Evolutionary conservation across 305 asterid species (phyloP), one percentile per base, ranked within the genome.

Genomic region (Petunia hybrid): DNA sequence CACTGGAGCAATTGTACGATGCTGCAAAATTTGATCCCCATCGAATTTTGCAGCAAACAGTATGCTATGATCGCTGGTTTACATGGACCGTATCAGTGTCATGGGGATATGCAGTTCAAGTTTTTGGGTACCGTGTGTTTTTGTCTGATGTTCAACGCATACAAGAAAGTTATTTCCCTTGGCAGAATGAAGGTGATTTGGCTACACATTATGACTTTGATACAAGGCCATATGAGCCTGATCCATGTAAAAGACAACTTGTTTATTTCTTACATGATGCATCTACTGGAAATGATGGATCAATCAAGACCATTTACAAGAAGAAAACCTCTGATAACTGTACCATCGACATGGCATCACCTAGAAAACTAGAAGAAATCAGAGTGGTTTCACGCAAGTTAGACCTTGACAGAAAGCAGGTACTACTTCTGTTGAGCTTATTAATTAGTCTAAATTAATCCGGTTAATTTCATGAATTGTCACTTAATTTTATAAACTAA

Each of bases 81-180:
- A 90, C 92, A 6, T 92, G 94, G 98, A 91, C 97, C 0, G 65
- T 92, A 67, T 93, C 95, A 0, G 87, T 91, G 10, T 92, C 98
- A 0, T 93, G 98, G 97, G 97, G 95, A 55, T 91, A 92, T 16
- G 95, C 94, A 0, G 91, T 92, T 16, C 94, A 91, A 80, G 59
- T 93, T 45, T 84, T 87, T 62, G 89, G 89, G 1, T 85, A 7
- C 76, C 80, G 89, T 67, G 83, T 89, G 36, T 81, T 68, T 82
- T 84, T 93, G 60, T 86, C 83, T 0, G 97, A 89, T 22, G 92
- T 84, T 3, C 61, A 91, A 6, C 88, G 93, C 1, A 83, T 85
- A 0, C 91, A 83, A 6, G 91, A 89, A 77, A 90, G 91, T 3
- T 86, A 75, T 68, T 4, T 40, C 14, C 86, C 93, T 1, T 91